phyloP scores from a whole-genome alignment of 1,284 basidiomycete genomes.

The Ganoderma resinaceum region DNA sequence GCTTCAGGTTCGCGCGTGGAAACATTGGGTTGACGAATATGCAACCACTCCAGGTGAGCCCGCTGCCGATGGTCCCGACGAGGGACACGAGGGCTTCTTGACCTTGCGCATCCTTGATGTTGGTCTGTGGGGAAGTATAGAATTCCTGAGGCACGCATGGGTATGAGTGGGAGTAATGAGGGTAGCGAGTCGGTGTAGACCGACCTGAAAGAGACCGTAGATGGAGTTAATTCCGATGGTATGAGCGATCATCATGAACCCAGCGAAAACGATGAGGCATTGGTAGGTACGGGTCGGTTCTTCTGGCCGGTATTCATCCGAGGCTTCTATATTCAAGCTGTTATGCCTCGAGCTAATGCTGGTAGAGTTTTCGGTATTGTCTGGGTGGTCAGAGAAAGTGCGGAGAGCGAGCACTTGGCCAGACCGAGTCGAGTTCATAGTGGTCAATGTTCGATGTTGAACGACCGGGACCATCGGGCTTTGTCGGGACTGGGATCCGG shows the following conservation, averaged over 20 bases:
- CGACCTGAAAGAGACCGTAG: conserved; percentile 47
- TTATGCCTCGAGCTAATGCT: not conserved
- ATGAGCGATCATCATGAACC: conserved; percentile 53
- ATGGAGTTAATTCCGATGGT: conserved; percentile 51
- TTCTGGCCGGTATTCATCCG: not conserved
- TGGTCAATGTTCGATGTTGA: conserved; percentile 5
- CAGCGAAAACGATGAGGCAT: conserved; percentile 45
- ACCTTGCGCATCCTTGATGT: conserved; percentile 44
- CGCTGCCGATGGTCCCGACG: conserved; percentile 52
- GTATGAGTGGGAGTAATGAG: not conserved
- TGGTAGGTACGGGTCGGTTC: conserved; percentile 32
- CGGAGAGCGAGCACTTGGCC: conserved; percentile 21
- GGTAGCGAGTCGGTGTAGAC: not conserved
- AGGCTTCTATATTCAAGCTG: not conserved
- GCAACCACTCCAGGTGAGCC: conserved; percentile 55
- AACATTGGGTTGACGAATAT: conserved; percentile 53
- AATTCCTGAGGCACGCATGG: conserved; percentile 42
- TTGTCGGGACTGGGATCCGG: not conserved
- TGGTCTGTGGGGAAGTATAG: conserved; percentile 48
- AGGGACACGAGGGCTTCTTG: conserved; percentile 52
- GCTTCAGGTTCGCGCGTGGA: conserved; percentile 42
- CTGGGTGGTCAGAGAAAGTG: conserved; percentile 13
- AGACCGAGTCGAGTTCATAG: conserved; percentile 15
- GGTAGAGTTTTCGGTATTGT: not conserved
- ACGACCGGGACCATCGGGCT: conserved; percentile 14